Conservation (phyloP, 176 grass and related monocot species). For the Eleusine indica region DNA sequence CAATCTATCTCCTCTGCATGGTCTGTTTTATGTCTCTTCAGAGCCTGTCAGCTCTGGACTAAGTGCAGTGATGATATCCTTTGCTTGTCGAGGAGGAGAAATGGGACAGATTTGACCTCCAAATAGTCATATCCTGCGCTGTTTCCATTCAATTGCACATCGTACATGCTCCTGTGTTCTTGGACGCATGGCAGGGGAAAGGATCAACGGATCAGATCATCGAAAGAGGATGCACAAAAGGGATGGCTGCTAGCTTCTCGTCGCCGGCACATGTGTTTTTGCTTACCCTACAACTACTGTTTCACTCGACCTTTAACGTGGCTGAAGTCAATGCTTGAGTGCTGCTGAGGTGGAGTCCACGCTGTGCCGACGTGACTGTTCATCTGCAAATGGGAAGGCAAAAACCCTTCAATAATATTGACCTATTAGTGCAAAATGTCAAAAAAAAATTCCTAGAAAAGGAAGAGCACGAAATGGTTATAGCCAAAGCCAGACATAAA, state of each 20-base stretch:
- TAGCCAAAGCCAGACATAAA: too few species aligned
- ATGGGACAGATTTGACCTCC: conserved; percentile 23
- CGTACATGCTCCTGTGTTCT: conserved; percentile 13
- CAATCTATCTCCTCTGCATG: conserved; percentile 13
- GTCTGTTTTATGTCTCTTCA: conserved; percentile 14
- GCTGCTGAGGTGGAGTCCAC: conserved; percentile 26
- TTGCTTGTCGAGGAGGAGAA: conserved; percentile 50
- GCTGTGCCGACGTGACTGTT: neutral
- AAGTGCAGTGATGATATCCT: conserved; percentile 13
- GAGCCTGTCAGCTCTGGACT: neutral
- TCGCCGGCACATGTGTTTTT: neutral
- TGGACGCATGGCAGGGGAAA: conserved; percentile 28
- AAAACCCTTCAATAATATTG: too few species aligned
- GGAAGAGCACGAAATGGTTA: too few species aligned
- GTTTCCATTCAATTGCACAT: too few species aligned
- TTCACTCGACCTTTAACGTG: neutral
- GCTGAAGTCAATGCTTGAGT: neutral
- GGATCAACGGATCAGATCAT: conserved; percentile 27
- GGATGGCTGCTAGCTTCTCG: neutral
- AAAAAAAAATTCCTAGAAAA: too few species aligned
- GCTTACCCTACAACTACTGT: neutral
- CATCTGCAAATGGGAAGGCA: neutral
- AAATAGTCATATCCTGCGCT: neutral
- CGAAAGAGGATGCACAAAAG: neutral
- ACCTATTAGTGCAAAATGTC: too few species aligned